Base-by-base conservation (phyloP, 139 green algal species). In the Medakamo hakoo region DNA sequence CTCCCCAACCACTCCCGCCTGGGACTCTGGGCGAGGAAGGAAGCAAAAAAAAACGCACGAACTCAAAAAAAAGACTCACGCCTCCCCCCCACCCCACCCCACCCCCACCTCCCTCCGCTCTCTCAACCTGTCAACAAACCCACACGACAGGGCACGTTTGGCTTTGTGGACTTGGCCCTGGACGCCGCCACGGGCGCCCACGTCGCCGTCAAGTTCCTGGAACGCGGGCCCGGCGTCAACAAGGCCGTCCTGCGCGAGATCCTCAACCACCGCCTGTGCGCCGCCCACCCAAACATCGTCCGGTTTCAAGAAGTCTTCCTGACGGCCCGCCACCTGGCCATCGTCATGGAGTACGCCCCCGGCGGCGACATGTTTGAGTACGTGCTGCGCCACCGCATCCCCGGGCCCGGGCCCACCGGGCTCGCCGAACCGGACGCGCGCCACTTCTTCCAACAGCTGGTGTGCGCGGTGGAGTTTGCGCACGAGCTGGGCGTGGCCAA, bases 261-360 rank as follows among this genome's bases (percentile, higher is more conserved):
- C 4, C 58, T 62, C 21, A 62, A 62, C 58, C 58, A 62, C 27
- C 26, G 58, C 26, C 63, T 85, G 40, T 62, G 58, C 58, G 58
- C 27, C 21, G 27, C 30, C 27, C 58, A 62, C 58, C 58, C 58
- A 21, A 25, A 62, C 58, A 62, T 62, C 27, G 27, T 62, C 27
- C 58, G 31, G 27, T 30, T 62, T 21, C 58, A 27, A 22, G 61
- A 76, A 55, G 70, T 66, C 27, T 78, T 67, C 59, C 67, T 76
- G 70, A 76, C 64, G 57, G n/a, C 58, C 30, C 69, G 65, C 2
- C 65, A 85, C 59, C 65, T 86, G 29, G 68, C 55, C 55, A 85
- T 86, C 49, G 69, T 81, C 28, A 83, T 86, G 80, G 80, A 86
- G 76, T 73, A 68, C 26, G 74, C 74, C 25, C 40, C 71, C 9